Base-by-base conservation (phyloP, 169 alveolate species). In the Plasmodium inui region DNA sequence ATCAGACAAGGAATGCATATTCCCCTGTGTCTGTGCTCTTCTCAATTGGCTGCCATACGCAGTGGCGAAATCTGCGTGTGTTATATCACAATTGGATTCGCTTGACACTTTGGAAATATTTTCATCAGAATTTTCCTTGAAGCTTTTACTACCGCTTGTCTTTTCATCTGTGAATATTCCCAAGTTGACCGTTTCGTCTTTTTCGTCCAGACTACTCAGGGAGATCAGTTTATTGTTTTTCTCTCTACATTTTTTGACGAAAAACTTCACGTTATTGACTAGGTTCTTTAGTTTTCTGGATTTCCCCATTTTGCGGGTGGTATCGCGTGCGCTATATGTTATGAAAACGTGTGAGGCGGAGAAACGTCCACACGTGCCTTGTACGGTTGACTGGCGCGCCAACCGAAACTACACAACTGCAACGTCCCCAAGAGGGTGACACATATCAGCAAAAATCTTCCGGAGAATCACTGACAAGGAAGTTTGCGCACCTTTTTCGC, bases 161-260 rank as follows among this genome's bases (percentile, higher is more conserved):
- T 86, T 86, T 37, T 44, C 93, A 74, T 86, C 85, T 41, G 70
- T 28, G 70, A 86, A 32, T 2, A n/a, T 86, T 57, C 78, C 85
- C 14, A 88, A 19, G 22, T 72, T 32, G 22, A n/a, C n/a, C n/a
- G 22, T 84, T 50, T 86, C 86, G 80, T 73, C 79, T 26, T 34
- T 22, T 41, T 71, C 82, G n/a, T 86, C 93, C 78, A 86, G 57
- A 30, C 93, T 86, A 8, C 81, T 86, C 72, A 86, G 19, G 46
- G 82, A 74, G 37, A 86, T 79, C 57, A 86, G 44, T 76, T 86
- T 86, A 70, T 86, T 73, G 67, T 86, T 86, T 76, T 86, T 73
- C 53, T 86, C 93, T 28, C 88, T 86, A 39, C 93, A 86, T 86
- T 74, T 86, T 34, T 57, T 86, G 28, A 86, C 93, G 80, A 86